Percentiles rank a stretch among this genome's conserved stretches.
These are phyloP conservation scores for Phaffomyces antillensis DNA, from an alignment of 805 yeast species.

Conservation along the genomic window DNA sequence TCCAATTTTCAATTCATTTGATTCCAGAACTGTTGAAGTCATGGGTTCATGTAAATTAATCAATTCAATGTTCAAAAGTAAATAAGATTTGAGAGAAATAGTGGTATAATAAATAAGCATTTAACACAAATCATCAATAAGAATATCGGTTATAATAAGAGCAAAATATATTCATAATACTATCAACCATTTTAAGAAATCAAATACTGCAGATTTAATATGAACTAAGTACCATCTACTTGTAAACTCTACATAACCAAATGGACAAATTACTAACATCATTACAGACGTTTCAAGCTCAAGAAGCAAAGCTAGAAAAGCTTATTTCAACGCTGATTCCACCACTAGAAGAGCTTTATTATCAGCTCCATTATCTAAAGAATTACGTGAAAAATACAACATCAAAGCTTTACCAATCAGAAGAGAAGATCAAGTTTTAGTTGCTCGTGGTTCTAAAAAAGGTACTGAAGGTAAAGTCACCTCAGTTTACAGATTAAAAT, in stretches of 20 bases:
- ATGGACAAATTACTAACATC: constrained; percentile 25
- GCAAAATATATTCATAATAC: too few species aligned
- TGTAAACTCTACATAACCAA: neutral
- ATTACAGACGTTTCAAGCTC: constrained; percentile 92
- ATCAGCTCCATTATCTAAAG: constrained; percentile 99
- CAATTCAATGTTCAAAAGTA: too few species aligned
- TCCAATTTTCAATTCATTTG: neutral
- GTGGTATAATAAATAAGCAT: too few species aligned
- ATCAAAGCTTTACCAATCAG: constrained; percentile 95
- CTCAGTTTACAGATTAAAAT: constrained; percentile 98
- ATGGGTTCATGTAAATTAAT: too few species aligned
- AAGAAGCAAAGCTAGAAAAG: constrained; percentile 99
- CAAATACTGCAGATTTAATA: too few species aligned
- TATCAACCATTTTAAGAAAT: too few species aligned
- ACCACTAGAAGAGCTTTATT: constrained; percentile 88
- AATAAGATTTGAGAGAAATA: too few species aligned
- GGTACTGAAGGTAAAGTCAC: constrained; percentile 98
- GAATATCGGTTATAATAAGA: too few species aligned
- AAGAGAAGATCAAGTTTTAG: constrained; percentile 92
- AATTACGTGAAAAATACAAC: constrained; percentile 95
- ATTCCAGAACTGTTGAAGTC: too few species aligned
- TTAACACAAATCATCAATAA: too few species aligned
- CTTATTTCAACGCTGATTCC: constrained; percentile 97
- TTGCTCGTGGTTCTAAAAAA: constrained; percentile 98
- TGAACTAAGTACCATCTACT: too few species aligned